Evolutionary conservation across 345 rosid species (phyloP).

Genomic region (Ceriops decandra): DNA sequence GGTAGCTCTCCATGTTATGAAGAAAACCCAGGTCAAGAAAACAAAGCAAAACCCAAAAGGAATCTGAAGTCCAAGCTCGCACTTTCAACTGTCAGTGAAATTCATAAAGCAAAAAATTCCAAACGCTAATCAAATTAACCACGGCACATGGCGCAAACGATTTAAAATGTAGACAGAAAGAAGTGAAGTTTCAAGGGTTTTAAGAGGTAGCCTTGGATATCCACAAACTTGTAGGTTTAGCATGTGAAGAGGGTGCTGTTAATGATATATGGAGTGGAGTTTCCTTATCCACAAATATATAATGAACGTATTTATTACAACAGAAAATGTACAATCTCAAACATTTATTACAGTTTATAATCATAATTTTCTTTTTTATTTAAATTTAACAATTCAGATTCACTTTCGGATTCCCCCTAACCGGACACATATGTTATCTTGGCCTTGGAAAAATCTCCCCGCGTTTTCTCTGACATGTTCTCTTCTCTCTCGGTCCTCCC

Average conservation of each 20-base stretch:
- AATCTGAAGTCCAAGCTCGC: too few species aligned
- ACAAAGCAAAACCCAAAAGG: constrained; percentile 5
- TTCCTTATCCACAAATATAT: not conserved
- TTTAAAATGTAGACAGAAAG: too few species aligned
- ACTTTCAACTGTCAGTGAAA: not conserved
- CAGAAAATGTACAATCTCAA: too few species aligned
- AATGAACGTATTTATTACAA: not conserved
- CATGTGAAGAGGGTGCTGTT: too few species aligned
- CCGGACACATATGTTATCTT: not conserved
- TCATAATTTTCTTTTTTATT: too few species aligned
- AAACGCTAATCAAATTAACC: not conserved
- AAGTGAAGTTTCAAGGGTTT: not conserved
- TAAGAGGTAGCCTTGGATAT: not conserved
- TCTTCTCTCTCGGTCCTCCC: constrained; percentile 13
- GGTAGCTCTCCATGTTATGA: constrained; percentile 46
- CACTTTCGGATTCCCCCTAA: too few species aligned
- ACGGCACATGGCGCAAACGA: not conserved
- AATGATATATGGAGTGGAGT: too few species aligned
- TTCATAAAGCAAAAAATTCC: not conserved
- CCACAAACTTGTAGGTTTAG: too few species aligned
- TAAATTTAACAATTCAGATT: too few species aligned
- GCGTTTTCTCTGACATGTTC: constrained; percentile 42
- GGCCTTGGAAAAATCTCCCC: constrained; percentile 25
- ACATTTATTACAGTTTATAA: too few species aligned
- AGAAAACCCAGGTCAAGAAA: not conserved